Base-by-base conservation (phyloP, 768 basidiomycete species). In the Dendrothele bispora region DNA sequence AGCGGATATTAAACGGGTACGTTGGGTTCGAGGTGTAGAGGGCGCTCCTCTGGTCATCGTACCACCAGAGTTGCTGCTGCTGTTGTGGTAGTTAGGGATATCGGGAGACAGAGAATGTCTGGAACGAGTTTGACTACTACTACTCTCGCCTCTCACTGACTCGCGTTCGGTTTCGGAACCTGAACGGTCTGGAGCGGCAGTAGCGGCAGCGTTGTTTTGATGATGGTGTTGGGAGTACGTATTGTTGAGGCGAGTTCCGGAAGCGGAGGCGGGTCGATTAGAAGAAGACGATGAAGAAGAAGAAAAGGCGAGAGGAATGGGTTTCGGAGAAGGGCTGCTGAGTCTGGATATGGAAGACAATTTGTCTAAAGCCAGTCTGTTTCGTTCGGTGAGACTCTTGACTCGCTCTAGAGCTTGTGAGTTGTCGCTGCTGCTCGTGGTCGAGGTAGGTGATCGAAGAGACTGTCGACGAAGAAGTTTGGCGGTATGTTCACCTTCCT, bases 81-180 rank as follows among this genome's bases (percentile, higher is more conserved):
- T 14, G 41, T 43, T 12, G 27, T 25, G 20, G 41, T 15, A 21
- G 25, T 43, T 43, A 52, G 55, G 14, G 60, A 57, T 24, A 53
- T 51, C 41, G 52, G 46, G 34, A 52, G 59, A 3, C 60, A 61
- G 15, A 61, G 60, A 8, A 58, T 47, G 3, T 55, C 57, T 27
- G 55, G 57, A 47, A 58, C 60, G 39, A 48, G 58, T 57, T 57
- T 38, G 69, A 53, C 53, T 63, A 59, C 36, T 59, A 58, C 52
- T 62, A 51, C 46, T 66, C 56, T 51, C 21, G 18, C 36, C 66
- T 60, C 46, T 63, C 50, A 65, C 60, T 30, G 73, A 77, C 64
- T 90, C 88, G 36, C 86, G 81, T 63, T 91, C 90, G 0, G 89
- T 91, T 63, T 91, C 90, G 2, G 88, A 91, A 26, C 89, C 89